A percentile compares a stretch with the other conserved stretches of the same genome.
Evolutionary conservation across 495 filamentous ascomycete species (phyloP).

Genomic region (Hyphodiscus hymeniophilus): DNA sequence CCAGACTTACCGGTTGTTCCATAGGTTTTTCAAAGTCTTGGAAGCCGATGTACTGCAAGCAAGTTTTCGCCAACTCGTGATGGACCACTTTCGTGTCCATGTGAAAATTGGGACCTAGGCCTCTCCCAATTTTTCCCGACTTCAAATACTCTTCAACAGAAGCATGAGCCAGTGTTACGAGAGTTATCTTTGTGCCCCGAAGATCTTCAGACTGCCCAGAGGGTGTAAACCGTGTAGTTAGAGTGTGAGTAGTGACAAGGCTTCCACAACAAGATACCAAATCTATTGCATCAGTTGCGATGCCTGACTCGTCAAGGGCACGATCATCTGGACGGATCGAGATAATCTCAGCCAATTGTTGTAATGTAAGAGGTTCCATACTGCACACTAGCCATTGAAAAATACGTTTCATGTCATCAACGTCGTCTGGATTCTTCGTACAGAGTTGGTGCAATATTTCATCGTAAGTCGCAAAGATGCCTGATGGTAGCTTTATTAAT

Average conservation of each 20-base stretch:
- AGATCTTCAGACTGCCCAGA: neutral
- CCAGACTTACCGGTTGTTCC: neutral
- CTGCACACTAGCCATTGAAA: conserved; percentile 5
- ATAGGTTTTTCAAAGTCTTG: neutral
- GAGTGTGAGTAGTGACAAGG: neutral
- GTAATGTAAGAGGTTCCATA: conserved; percentile 3
- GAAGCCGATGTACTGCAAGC: conserved; percentile 10
- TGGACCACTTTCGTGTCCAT: neutral
- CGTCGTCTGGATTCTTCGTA: neutral
- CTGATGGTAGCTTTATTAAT: conserved; percentile 5
- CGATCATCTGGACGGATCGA: conserved; percentile 8
- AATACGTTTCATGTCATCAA: conserved; percentile 3
- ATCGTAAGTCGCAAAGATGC: conserved; percentile 7
- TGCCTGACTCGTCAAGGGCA: neutral
- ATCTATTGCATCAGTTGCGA: conserved; percentile 3
- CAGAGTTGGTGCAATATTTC: conserved; percentile 3
- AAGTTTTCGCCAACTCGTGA: conserved; percentile 2
- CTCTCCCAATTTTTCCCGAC: neutral
- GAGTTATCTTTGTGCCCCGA: neutral
- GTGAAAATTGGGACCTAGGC: neutral
- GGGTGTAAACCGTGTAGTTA: no score
- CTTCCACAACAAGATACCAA: conserved; percentile 1
- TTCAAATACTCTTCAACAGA: conserved; percentile 5
- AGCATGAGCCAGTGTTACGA: conserved; percentile 2
- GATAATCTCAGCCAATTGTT: conserved; percentile 8